phyloP scores from a whole-genome alignment of 441 rosid species.

The Corymbia calophylla region DNA sequence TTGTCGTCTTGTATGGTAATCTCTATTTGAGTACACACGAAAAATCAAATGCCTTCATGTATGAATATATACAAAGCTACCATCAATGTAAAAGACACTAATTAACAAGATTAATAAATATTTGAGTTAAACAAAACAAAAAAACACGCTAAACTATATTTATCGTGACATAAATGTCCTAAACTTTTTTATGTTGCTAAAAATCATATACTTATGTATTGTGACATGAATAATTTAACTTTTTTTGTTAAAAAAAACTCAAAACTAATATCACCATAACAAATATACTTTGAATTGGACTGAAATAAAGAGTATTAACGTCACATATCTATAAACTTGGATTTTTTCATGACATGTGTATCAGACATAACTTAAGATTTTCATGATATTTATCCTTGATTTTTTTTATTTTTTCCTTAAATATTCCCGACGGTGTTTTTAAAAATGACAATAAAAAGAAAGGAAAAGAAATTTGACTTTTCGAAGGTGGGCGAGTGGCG shows the following conservation, averaged over 20 bases:
- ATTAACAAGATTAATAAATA: not conserved
- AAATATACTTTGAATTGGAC: not conserved
- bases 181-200: fast-evolving
- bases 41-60: not conserved
- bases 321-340: no score
- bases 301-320: not conserved
- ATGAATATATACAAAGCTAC: fast-evolving
- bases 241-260: fast-evolving
- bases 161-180: fast-evolving
- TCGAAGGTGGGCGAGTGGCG: no score
- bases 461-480: not conserved
- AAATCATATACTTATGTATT: fast-evolving
- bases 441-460: not conserved
- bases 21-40: not conserved
- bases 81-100: not conserved
- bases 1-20: no score
- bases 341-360: no score
- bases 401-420: no score
- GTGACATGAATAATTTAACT: no score
- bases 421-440: not conserved
- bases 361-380: not conserved
- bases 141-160: fast-evolving
- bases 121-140: no score
- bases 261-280: fast-evolving
- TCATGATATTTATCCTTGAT: no score